Conservation (phyloP, 2,329 filamentous ascomycete genomes). For the Paecilomyces niveus region DNA sequence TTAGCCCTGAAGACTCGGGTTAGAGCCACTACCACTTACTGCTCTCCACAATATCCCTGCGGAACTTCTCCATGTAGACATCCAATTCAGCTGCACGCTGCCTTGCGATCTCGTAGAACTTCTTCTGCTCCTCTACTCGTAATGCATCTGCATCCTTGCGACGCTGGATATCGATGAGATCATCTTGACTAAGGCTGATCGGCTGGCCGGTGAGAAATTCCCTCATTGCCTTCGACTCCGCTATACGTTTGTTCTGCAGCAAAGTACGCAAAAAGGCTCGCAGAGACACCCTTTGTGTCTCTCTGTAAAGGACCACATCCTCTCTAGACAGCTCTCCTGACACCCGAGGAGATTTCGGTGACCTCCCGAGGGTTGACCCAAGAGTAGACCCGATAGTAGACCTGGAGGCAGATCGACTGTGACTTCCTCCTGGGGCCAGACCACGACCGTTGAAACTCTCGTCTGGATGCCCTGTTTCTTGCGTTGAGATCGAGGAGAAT, state of each 20-base stretch:
- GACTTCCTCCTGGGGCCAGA: constrained; percentile 19
- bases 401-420: constrained; percentile 19
- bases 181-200: constrained; percentile 70
- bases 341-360: constrained; percentile 21
- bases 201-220: constrained; percentile 74
- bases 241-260: constrained; percentile 75
- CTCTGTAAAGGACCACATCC: constrained; percentile 64
- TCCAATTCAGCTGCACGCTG: constrained; percentile 87
- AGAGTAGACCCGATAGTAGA: constrained; percentile 15
- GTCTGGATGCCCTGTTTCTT: constrained; percentile 43
- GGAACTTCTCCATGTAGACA: constrained; percentile 88
- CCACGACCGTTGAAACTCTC: constrained; percentile 25
- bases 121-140: constrained; percentile 83
- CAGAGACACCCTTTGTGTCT: constrained; percentile 84
- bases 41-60: constrained; percentile 60
- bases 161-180: constrained; percentile 70
- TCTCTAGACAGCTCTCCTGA: constrained; percentile 41
- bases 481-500: constrained; percentile 70
- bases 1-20: constrained; percentile 24
- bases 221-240: constrained; percentile 71
- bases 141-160: constrained; percentile 80
- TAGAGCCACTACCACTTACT: constrained; percentile 47
- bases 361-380: constrained; percentile 1
- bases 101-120: constrained; percentile 92
- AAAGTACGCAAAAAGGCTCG: constrained; percentile 84